Base-by-base conservation (phyloP, 1,284 basidiomycete genomes). In the Polyporus tsugae region DNA sequence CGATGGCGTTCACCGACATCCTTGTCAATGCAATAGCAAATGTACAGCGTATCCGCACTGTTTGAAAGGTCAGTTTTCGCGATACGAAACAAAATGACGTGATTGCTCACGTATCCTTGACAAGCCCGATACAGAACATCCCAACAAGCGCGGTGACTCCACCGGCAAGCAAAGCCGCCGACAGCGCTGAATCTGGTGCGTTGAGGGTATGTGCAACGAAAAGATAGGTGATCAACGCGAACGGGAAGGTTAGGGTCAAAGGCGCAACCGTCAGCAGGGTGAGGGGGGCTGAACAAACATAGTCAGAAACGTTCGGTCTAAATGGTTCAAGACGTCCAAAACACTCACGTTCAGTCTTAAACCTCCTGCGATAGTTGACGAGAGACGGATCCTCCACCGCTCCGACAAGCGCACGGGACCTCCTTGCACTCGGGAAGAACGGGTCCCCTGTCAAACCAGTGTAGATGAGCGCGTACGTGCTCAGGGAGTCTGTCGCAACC, bases 1-100 rank as follows among this genome's bases (percentile, higher is more conserved):
- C 87, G 85, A 69, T 88, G 88, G 59, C 82, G 81, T 53, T 87
- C 85, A 0, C 92, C 92, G 1, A 85, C 81, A 62, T 93, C 93
- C 72, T 91, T 89, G 77, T 96, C 95, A 64, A 97, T 94, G 74
- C 94, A 94, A 77, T 95, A 95, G 76, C 95, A 97, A 52, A 97
- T 85, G 77, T 95, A 97, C 63, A 97, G 77, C 2, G 95, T 91
- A 76, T 97, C 95, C 67, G 93, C 91, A 41, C 84, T 87, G 35
- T 59, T 11, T 44, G 46, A 42, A 61, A 42, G 4, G 6, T 41
- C 13, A 64, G 53, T 33, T 17, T 36, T 22, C 3, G n/a, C 22
- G 19, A 42, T 41, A 62, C 7, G 57, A 7, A 38, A 65, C n/a
- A 46, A 19, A 19, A 66, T 25, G 4, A 41, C 22, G 58, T 0